Conservation (phyloP, 139 green algal genomes). For the Tetraselmis striata region DNA sequence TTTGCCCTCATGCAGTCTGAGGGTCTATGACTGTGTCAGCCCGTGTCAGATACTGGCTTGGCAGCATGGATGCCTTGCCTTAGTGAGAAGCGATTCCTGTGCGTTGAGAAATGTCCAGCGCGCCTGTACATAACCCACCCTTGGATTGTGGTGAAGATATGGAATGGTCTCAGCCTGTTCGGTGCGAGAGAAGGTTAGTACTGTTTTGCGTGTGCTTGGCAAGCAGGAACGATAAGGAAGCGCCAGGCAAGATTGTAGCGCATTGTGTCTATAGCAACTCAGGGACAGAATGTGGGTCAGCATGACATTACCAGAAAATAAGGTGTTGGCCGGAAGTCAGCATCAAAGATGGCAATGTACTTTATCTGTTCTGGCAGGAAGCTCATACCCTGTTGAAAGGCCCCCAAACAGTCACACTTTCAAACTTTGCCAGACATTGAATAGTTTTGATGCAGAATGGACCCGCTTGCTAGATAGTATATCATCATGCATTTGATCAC, state of each 20-base stretch:
- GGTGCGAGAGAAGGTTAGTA: background rate
- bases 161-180: background rate
- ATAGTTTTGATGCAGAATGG: background rate
- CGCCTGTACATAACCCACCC: slow-evolving; percentile 69
- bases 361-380: slow-evolving; percentile 40
- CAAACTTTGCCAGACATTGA: background rate
- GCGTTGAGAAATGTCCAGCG: slow-evolving; percentile 65
- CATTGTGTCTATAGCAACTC: background rate
- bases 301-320: slow-evolving; percentile 59
- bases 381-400: slow-evolving; percentile 52
- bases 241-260: no score
- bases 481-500: no score
- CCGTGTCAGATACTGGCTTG: no score
- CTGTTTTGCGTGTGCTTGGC: no score
- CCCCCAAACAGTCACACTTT: no score
- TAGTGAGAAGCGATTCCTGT: slow-evolving; percentile 68
- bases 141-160: slow-evolving; percentile 25
- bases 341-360: slow-evolving; percentile 81
- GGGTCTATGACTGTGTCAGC: no score
- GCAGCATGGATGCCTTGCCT: slow-evolving; percentile 30
- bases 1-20: background rate
- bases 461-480: no score
- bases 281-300: slow-evolving; percentile 8
- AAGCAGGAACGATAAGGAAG: no score
- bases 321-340: slow-evolving; percentile 76